phyloP scores from a whole-genome alignment of 2,329 filamentous ascomycete genomes.

The Aspergillus fumigatus region DNA sequence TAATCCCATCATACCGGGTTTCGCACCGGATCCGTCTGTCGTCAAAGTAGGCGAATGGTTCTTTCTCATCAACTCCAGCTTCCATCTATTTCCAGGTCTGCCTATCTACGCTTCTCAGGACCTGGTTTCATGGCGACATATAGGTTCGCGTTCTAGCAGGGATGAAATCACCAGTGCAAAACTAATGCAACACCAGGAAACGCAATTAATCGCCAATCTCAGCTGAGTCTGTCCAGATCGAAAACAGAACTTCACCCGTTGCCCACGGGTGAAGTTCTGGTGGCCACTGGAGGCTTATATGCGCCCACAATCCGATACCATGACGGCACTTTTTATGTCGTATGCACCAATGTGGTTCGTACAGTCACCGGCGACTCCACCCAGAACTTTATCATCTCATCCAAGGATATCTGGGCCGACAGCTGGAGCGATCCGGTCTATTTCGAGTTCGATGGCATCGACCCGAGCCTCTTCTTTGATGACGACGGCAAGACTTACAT shows the following conservation, averaged over 20 bases:
- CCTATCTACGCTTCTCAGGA: conserved; percentile 41
- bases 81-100: conserved; percentile 69
- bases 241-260: conserved; percentile 8
- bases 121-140: conserved; percentile 29
- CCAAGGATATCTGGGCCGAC: conserved; percentile 37
- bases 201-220: conserved; percentile 19
- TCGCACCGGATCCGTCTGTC: conserved; percentile 14
- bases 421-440: conserved; percentile 42
- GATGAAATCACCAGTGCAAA: not conserved
- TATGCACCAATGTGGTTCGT: conserved; percentile 38
- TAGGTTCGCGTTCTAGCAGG: conserved; percentile 10
- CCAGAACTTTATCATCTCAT: conserved; percentile 39
- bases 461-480: conserved; percentile 47
- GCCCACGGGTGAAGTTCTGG: conserved; percentile 12
- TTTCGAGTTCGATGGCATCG: conserved; percentile 39
- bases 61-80: conserved; percentile 57
- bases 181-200: conserved; percentile 10
- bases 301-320: conserved; percentile 45
- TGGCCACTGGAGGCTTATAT: conserved; percentile 31
- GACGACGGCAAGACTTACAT: conserved; percentile 39
- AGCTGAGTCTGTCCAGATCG: conserved; percentile 14
- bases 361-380: conserved; percentile 10
- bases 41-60: conserved; percentile 13
- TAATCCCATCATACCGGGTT: conserved; percentile 16
- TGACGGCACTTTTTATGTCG: conserved; percentile 42